phyloP scores from a whole-genome alignment of 2,329 filamentous ascomycete genomes.

The Dothideomycetidae sp. region DNA sequence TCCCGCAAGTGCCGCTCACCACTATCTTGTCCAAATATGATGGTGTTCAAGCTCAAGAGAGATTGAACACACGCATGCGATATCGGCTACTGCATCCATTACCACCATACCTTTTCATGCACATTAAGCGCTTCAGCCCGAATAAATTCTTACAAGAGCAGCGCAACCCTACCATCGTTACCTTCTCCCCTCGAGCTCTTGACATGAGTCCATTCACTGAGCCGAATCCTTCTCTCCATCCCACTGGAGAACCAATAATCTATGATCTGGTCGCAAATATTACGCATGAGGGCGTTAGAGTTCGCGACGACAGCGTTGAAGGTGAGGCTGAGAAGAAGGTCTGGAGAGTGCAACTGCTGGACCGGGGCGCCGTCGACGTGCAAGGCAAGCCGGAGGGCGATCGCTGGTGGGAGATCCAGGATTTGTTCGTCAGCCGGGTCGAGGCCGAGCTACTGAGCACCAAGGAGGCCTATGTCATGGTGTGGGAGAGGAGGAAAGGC shows the following conservation, averaged over 20 bases:
- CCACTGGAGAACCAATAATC: constrained; percentile 67
- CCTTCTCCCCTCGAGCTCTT: constrained; percentile 72
- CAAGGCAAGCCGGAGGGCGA: constrained; percentile 39
- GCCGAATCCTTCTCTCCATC: constrained; percentile 58
- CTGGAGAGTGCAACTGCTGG: constrained; percentile 83
- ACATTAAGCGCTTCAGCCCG: constrained; percentile 90
- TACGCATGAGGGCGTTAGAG: constrained; percentile 67
- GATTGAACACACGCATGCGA: constrained; percentile 72
- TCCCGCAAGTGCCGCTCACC: constrained; percentile 76
- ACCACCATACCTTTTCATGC: constrained; percentile 80
- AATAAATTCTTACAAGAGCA: constrained; percentile 89
- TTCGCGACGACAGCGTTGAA: constrained; percentile 67
- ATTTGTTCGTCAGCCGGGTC: constrained; percentile 81
- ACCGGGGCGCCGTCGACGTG: constrained; percentile 37
- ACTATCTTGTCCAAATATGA: constrained; percentile 86
- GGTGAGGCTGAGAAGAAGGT: constrained; percentile 85
- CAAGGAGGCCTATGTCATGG: constrained; percentile 86
- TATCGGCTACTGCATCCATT: constrained; percentile 83
- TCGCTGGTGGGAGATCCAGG: constrained; percentile 88
- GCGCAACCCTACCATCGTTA: constrained; percentile 95
- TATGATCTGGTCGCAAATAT: constrained; percentile 96
- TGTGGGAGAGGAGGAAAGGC: constrained; percentile 75
- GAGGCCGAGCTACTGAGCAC: constrained; percentile 82
- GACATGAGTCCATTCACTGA: constrained; percentile 87
- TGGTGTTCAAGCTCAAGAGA: constrained; percentile 72